phyloP scores from a whole-genome alignment of 371 early-diverging fungal species.

The Circinella minor region DNA sequence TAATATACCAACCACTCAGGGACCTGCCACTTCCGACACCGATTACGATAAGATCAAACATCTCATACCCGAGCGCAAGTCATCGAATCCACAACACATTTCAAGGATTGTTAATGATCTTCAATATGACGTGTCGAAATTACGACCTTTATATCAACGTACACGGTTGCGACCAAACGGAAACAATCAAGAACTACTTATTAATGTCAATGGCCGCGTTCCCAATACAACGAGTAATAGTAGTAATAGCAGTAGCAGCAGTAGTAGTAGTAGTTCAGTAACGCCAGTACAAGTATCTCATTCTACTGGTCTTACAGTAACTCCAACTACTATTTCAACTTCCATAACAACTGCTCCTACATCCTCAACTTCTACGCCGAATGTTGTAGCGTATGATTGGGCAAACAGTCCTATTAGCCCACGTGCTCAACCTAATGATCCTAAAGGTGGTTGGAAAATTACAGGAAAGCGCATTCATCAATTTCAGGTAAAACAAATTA shows the following conservation, averaged over 20 bases:
- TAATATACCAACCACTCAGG: constrained; percentile 8
- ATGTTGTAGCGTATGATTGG: constrained; percentile 17
- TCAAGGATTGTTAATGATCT: constrained; percentile 26
- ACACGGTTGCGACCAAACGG: not conserved
- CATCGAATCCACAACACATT: constrained; percentile 35
- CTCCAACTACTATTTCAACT: constrained; percentile 7
- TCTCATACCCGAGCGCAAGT: constrained; percentile 35
- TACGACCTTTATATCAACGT: constrained; percentile 12
- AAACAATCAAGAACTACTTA: not conserved
- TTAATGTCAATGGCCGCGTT: not conserved
- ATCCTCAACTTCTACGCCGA: constrained; percentile 1
- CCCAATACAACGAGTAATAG: not conserved
- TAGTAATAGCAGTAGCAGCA: not conserved
- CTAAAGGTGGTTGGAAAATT: constrained; percentile 28
- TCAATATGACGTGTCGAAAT: constrained; percentile 20
- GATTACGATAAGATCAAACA: constrained; percentile 26
- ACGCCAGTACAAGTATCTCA: not conserved
- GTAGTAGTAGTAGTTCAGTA: too few species aligned
- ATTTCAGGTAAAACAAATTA: constrained; percentile 15
- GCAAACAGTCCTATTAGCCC: constrained; percentile 24
- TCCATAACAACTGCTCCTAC: not conserved
- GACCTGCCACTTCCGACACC: constrained; percentile 1
- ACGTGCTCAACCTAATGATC: constrained; percentile 16
- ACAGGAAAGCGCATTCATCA: constrained; percentile 25
- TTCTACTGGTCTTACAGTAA: not conserved